Evolutionary conservation across 2,329 filamentous ascomycete genomes (phyloP).

Genomic region (Setomelanomma holmii): DNA sequence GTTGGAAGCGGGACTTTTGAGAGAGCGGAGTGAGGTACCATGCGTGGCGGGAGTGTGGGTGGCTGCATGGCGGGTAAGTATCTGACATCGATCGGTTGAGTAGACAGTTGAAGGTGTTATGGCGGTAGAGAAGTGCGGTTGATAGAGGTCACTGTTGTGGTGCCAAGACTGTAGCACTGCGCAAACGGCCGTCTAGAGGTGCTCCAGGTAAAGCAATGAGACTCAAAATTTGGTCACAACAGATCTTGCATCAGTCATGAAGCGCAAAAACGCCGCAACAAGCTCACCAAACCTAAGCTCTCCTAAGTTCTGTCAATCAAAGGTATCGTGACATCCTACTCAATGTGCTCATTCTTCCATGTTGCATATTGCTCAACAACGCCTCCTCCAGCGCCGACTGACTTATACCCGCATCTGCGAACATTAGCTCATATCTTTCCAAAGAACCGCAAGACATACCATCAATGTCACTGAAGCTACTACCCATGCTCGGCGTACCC

Average conservation of each 20-base stretch:
- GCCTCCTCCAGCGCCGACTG: slow-evolving; percentile 83
- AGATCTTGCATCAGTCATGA: not conserved
- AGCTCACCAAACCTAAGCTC: too few relatives aligned
- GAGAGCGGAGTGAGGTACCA: not conserved
- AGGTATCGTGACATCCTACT: slow-evolving; percentile 66
- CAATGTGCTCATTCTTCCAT: slow-evolving; percentile 72
- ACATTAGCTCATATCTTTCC: not conserved
- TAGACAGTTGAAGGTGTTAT: not conserved
- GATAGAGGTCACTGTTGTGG: not conserved
- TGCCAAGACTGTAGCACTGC: not conserved
- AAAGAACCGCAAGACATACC: slow-evolving; percentile 54
- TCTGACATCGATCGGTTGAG: not conserved
- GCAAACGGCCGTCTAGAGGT: not conserved
- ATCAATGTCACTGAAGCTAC: slow-evolving; percentile 85
- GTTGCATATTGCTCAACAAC: slow-evolving; percentile 73
- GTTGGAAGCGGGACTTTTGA: slow-evolving; percentile 1
- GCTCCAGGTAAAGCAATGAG: not conserved
- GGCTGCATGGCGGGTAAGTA: not conserved
- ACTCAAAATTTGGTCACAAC: not conserved
- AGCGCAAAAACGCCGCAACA: not conserved
- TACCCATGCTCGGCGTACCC: slow-evolving; percentile 60
- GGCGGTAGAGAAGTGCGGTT: not conserved
- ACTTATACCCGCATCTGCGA: slow-evolving; percentile 76
- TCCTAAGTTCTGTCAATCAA: not conserved
- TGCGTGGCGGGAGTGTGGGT: not conserved